These are phyloP conservation scores for Amanita polypyramis DNA, from an alignment of 768 basidiomycete genomes.

Conservation along the genomic window DNA sequence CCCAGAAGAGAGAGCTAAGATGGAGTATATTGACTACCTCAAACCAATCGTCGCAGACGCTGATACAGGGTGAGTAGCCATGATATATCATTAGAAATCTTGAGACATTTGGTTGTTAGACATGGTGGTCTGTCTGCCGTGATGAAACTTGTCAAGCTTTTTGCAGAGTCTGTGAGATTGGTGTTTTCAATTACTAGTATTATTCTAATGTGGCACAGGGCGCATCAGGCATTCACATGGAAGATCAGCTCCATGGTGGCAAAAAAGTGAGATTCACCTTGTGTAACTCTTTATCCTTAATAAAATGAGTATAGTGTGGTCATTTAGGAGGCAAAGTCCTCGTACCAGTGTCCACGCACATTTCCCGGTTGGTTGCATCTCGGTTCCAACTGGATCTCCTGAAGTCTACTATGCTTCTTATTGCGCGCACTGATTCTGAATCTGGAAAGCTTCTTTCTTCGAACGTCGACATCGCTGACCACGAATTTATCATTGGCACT, in stretches of 20 bases:
- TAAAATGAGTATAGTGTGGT: conserved; percentile 44
- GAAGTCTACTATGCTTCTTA: conserved; percentile 78
- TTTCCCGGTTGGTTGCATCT: conserved; percentile 74
- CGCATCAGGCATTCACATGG: conserved; percentile 82
- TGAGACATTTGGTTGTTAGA: conserved; percentile 26
- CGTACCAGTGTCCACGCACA: conserved; percentile 81
- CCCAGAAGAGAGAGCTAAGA: conserved; percentile 51
- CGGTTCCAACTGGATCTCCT: conserved; percentile 89
- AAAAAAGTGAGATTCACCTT: conserved; percentile 52
- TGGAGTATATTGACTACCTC: conserved; percentile 80
- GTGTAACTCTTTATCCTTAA: not conserved
- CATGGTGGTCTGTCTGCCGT: conserved; percentile 90
- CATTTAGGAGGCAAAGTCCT: conserved; percentile 89
- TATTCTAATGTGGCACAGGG: conserved; percentile 33
- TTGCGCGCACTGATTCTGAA: conserved; percentile 90
- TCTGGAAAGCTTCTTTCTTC: conserved; percentile 77
- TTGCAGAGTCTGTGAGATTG: conserved; percentile 73
- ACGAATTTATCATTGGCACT: conserved; percentile 66
- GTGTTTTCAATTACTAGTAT: not conserved
- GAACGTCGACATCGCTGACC: conserved; percentile 74
- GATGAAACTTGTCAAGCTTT: conserved; percentile 90
- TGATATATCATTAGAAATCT: not conserved
- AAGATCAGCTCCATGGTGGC: conserved; percentile 90
- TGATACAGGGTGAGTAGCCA: conserved; percentile 69
- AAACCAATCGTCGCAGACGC: conserved; percentile 92